Evolutionary conservation across 169 alveolate species (phyloP), one percentile per base, ranked within the genome.

Genomic region (Eimeria mitis): DNA sequence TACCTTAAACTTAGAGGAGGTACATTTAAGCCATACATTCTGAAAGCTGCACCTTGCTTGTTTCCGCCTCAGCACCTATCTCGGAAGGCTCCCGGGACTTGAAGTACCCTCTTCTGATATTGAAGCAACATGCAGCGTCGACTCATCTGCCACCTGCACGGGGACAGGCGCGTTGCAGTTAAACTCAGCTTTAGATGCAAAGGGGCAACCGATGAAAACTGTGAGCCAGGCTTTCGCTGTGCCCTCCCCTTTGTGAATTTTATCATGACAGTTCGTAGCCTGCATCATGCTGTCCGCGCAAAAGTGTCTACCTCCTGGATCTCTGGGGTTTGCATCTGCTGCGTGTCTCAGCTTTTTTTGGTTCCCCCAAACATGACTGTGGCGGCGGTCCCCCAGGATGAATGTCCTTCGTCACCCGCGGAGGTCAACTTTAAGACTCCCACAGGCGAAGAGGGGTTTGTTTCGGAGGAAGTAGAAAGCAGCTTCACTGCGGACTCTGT

Each of bases 81-180:
- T 87, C 6, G 92, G 92, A 63, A 61, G 92, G 92, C 83, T 87
- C 52, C 92, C 92, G 3, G 92, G 92, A 49, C 34, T 63, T 31
- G 83, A 61, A 28, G 37, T 87, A 25, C 92, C 92, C 6, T 87
- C 92, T 37, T 47, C 83, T 40, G 34, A 40, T 28, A 6, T 63
- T 31, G 81, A 87, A 25, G 65, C 47, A 16, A 21, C 13, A 8
- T 87, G 92, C 65, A 44, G 65, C 52, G 65, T 87, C 23, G 91
- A 84, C 49, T 19, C 49, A 42, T 5, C 40, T 28, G 28, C 37
- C n/a, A 31, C 8, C 21, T 87, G 92, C 92, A 63, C 59, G 23
- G 92, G 68, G 63, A 63, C 65, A 2, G 83, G 68, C 11, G 4
- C 65, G 25, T 49, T 87, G 28, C 31, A 59, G 83, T 2, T 6